phyloP scores from a whole-genome alignment of 371 early-diverging fungal genomes.

The Conidiobolus incongruus region DNA sequence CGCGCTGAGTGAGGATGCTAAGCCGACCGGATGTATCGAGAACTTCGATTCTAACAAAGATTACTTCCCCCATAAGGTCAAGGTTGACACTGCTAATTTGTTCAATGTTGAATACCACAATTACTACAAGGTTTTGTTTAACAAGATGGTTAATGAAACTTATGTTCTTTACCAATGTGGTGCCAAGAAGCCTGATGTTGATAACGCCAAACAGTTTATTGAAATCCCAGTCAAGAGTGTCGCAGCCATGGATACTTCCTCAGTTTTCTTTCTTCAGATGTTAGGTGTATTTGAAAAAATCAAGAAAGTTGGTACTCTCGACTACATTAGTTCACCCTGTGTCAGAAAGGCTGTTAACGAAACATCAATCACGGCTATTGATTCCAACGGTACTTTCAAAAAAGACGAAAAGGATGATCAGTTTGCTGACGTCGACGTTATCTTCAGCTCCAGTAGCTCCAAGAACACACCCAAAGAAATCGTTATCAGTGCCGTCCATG shows the following conservation, averaged over 20 bases:
- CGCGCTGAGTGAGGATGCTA: too few species aligned
- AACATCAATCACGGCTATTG: conserved; percentile 10
- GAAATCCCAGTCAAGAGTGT: conserved; percentile 27
- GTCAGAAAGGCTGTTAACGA: conserved; percentile 23
- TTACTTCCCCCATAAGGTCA: background rate
- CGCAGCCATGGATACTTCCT: conserved; percentile 33
- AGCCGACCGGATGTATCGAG: background rate
- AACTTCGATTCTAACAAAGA: background rate
- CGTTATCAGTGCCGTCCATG: conserved; percentile 7
- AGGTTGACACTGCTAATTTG: background rate
- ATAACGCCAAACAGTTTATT: conserved; percentile 22
- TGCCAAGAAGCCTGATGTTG: conserved; percentile 23
- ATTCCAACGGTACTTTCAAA: conserved; percentile 16
- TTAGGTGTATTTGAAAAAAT: conserved; percentile 32
- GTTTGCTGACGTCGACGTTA: conserved; percentile 12
- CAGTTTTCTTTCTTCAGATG: conserved; percentile 34
- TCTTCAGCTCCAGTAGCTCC: conserved; percentile 13
- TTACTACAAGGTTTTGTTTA: background rate
- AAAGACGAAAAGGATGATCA: conserved; percentile 15
- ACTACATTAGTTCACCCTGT: conserved; percentile 34
- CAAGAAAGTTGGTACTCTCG: conserved; percentile 23
- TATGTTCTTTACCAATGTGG: conserved; percentile 37
- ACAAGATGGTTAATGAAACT: background rate
- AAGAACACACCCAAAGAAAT: conserved; percentile 10
- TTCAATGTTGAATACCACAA: background rate